A percentile compares a stretch with the other conserved stretches of the same genome.
phyloP scores from a whole-genome alignment of 495 filamentous ascomycete genomes.

The Penicillium crystallinum region DNA sequence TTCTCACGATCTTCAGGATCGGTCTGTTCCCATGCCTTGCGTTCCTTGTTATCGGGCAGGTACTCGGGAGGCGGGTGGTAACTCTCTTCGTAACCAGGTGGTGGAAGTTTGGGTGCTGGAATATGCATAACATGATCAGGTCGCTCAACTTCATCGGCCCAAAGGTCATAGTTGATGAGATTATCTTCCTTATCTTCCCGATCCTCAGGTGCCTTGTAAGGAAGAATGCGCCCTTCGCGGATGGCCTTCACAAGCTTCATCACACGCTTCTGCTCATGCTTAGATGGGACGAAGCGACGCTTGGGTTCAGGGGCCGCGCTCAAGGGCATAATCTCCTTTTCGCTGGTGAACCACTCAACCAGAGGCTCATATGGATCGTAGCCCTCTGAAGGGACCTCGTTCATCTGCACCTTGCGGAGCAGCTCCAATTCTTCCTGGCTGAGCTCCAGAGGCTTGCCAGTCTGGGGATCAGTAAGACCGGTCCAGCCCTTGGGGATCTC shows the following conservation, averaged over 20 bases:
- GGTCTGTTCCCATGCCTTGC: slow-evolving; percentile 77
- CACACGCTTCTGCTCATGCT: slow-evolving; percentile 91
- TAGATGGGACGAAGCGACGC: slow-evolving; percentile 92
- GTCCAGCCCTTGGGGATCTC: slow-evolving; percentile 99
- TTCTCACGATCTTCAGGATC: slow-evolving; percentile 89
- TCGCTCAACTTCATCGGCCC: slow-evolving; percentile 81
- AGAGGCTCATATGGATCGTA: slow-evolving; percentile 91
- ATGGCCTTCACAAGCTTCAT: slow-evolving; percentile 99
- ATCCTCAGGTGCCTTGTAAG: slow-evolving; percentile 78
- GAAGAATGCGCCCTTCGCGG: slow-evolving; percentile 85
- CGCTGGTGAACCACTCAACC: slow-evolving; percentile 87
- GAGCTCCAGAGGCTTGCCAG: slow-evolving; percentile 84
- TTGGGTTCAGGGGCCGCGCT: slow-evolving; percentile 95
- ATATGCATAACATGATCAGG: slow-evolving; percentile 91
- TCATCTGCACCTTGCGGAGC: slow-evolving; percentile 82
- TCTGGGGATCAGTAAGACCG: slow-evolving; percentile 85
- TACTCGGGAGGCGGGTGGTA: slow-evolving; percentile 98
- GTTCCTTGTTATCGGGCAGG: slow-evolving; percentile 77
- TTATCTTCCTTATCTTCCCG: slow-evolving; percentile 64
- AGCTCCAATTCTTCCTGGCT: slow-evolving; percentile 86
- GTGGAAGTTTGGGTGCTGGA: slow-evolving; percentile 91
- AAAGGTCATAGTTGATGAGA: slow-evolving; percentile 80
- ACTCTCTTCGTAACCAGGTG: slow-evolving; percentile 88
- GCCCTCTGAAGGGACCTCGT: slow-evolving; percentile 79
- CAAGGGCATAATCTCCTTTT: slow-evolving; percentile 87